Percentiles rank a stretch among this genome's conserved stretches.
Conservation (phyloP, 768 basidiomycete genomes). For the Coprinopsis strossmayeri region DNA sequence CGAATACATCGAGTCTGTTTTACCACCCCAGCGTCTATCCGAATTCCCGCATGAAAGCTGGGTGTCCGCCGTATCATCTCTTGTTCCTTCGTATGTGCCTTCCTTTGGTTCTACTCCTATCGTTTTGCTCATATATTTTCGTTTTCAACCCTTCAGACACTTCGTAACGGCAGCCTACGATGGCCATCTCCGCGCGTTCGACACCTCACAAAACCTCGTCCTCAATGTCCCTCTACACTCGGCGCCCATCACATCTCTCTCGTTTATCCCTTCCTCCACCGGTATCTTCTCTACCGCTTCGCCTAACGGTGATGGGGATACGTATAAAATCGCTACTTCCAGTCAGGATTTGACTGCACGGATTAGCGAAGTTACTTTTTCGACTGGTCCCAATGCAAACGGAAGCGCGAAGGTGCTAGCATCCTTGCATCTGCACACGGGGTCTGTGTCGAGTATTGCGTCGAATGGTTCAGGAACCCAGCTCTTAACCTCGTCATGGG, state of each 20-base stretch:
- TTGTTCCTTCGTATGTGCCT: constrained; percentile 41
- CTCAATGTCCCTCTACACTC: constrained; percentile 45
- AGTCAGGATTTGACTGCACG: constrained; percentile 78
- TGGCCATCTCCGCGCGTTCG: constrained; percentile 65
- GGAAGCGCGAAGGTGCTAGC: constrained; percentile 38
- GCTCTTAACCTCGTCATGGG: constrained; percentile 84
- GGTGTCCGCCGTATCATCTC: constrained; percentile 77
- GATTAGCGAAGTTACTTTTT: constrained; percentile 40
- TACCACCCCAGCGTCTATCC: constrained; percentile 80
- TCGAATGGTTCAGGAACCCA: constrained; percentile 49
- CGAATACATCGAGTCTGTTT: constrained; percentile 84
- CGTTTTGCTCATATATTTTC: too few relatives aligned
- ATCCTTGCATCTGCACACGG: constrained; percentile 78
- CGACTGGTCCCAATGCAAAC: constrained; percentile 18
- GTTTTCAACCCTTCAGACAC: too few relatives aligned
- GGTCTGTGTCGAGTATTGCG: constrained; percentile 67
- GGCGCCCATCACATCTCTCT: constrained; percentile 65
- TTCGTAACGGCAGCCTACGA: constrained; percentile 82
- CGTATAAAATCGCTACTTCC: constrained; percentile 51
- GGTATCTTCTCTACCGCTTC: too few relatives aligned
- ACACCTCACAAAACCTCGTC: constrained; percentile 56
- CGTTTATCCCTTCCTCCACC: constrained; percentile 46
- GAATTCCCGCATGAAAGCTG: constrained; percentile 87
- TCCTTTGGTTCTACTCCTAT: too few relatives aligned
- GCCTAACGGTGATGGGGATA: constrained; percentile 12